Base-by-base conservation (phyloP, 2,329 filamentous ascomycete species). In the Sarocladium kiliense region DNA sequence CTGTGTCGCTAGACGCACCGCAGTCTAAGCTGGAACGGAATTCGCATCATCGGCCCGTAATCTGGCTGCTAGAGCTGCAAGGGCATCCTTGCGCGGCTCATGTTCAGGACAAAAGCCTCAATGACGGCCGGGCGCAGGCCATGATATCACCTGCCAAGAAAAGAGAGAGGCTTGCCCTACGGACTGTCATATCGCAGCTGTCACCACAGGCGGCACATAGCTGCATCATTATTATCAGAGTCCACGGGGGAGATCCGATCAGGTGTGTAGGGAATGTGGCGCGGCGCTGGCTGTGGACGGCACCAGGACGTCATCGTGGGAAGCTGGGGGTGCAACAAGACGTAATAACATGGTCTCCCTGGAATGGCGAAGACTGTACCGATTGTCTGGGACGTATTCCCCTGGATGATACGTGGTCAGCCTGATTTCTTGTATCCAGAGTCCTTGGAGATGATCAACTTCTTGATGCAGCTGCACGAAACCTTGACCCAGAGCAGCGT, bases 91-190 rank as follows among this genome's bases (percentile, higher is more conserved):
- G 44, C 7, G 18, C 47, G 18, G 44, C 14, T 6, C 14, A 10
- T 49, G 23, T 49, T 49, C 26, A 23, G 7, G 44, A 16, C 26
- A 12, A 30, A 49, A 18, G 23, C 25, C 25, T 30, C 25, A 30
- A 16, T 21, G 41, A 44, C 41, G 21, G 41, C 21, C 18, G 21
- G 6, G 21, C 9, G 44, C 18, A 25, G 44, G 18, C 26, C 44
- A 49, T 49, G 44, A 49, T 49, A 49, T 49, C 44, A 49, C 44
- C n/a, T 32, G 44, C 44, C 44, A 49, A 49, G 44, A 27, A 7
- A n/a, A 34, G n/a, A 36, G 32, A 9, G 32, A 41, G 12, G 11
- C 37, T 19, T 41, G 37, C 37, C 37, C 37, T 41, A 18, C 18
- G 18, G 37, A 36, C n/a, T 19, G n/a, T 19, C 37, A 41, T 10